phyloP scores from a whole-genome alignment of 2,329 filamentous ascomycete species.

The Fusarium globosum region DNA sequence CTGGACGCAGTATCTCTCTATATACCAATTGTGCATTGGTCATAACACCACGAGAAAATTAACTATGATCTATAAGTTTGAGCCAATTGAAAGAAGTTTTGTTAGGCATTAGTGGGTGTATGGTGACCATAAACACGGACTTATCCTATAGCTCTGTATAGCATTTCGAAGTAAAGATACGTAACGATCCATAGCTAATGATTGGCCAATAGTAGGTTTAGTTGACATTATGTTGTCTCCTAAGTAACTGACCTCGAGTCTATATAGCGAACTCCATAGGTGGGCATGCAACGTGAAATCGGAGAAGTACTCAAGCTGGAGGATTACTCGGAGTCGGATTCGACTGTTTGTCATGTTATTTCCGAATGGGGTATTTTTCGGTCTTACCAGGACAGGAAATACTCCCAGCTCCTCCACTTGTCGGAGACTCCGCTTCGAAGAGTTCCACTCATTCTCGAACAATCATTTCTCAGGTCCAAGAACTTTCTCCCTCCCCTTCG shows the following conservation, averaged over 20 bases:
- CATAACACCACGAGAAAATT: rapidly evolving
- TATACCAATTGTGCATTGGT: too few relatives aligned
- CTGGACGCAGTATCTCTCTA: too few relatives aligned
- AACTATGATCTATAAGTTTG: rapidly evolving
- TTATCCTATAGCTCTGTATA: rapidly evolving
- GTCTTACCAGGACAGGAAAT: background rate
- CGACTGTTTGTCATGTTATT: background rate
- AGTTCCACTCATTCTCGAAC: background rate
- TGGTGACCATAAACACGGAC: too few relatives aligned
- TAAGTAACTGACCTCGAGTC: rapidly evolving
- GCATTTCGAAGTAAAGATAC: too few relatives aligned
- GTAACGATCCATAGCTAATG: rapidly evolving
- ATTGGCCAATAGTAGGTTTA: rapidly evolving
- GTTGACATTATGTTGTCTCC: rapidly evolving
- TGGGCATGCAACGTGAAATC: background rate
- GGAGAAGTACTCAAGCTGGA: background rate
- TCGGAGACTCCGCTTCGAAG: background rate
- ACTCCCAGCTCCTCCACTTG: background rate
- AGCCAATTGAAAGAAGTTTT: background rate
- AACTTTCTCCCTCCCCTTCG: background rate
- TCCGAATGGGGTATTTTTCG: conserved; percentile 1
- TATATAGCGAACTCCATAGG: background rate
- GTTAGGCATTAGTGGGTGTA: background rate
- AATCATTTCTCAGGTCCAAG: background rate
- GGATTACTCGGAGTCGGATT: background rate